A percentile compares a stretch with the other conserved stretches of the same genome.
phyloP scores from a whole-genome alignment of 1,284 basidiomycete species.

The Sutorius eximius region DNA sequence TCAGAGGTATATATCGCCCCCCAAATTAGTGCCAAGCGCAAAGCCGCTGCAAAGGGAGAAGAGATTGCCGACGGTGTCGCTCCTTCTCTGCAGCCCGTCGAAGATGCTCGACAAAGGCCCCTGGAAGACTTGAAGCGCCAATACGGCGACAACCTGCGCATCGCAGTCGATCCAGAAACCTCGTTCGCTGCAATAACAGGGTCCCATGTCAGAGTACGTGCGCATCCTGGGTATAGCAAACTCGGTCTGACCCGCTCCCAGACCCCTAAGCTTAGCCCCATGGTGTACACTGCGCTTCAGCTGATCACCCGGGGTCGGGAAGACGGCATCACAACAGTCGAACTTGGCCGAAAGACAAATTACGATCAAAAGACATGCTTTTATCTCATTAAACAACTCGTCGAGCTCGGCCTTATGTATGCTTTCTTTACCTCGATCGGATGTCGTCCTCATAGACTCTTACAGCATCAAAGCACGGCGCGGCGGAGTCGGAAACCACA shows the following conservation, averaged over 20 bases:
- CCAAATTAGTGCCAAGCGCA: slow-evolving; percentile 62
- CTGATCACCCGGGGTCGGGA: slow-evolving; percentile 79
- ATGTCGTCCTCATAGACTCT: slow-evolving; percentile 1
- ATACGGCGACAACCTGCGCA: slow-evolving; percentile 64
- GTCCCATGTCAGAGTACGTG: slow-evolving; percentile 71
- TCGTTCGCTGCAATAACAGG: slow-evolving; percentile 81
- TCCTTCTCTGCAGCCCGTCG: slow-evolving; percentile 51
- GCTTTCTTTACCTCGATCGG: slow-evolving; percentile 27
- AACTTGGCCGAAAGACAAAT: slow-evolving; percentile 74
- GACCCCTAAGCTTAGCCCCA: slow-evolving; percentile 77
- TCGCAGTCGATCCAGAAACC: slow-evolving; percentile 72
- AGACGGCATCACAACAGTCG: slow-evolving; percentile 73
- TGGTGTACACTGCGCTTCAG: slow-evolving; percentile 86
- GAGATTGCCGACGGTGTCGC: slow-evolving; percentile 43
- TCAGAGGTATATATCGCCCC: slow-evolving; percentile 76
- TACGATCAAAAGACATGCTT: slow-evolving; percentile 91
- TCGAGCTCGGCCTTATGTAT: slow-evolving; percentile 73
- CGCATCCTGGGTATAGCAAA: not conserved
- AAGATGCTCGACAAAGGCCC: slow-evolving; percentile 50
- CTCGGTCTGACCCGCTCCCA: slow-evolving; percentile 32
- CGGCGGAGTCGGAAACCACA: slow-evolving; percentile 73
- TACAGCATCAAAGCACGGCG: slow-evolving; percentile 70
- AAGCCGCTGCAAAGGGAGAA: slow-evolving; percentile 57
- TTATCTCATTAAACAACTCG: slow-evolving; percentile 76
- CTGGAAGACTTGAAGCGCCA: slow-evolving; percentile 54